phyloP scores from a whole-genome alignment of 305 asterid species.

The Rubia peregrina region DNA sequence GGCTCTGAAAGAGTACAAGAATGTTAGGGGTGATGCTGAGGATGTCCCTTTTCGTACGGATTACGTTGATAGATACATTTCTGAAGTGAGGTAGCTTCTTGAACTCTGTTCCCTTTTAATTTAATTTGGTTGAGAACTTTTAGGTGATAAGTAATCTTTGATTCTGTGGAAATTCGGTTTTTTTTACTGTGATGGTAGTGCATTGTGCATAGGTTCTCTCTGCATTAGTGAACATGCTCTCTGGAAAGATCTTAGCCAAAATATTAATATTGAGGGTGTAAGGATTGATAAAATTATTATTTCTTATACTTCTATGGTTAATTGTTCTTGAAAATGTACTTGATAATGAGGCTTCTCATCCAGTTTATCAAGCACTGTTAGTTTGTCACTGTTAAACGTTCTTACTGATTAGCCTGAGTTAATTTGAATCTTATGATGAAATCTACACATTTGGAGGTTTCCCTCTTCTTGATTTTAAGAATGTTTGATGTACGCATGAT shows the following conservation, averaged over 20 bases:
- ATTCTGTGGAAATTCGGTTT: neutral
- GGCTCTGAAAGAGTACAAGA: slow-evolving; percentile 31
- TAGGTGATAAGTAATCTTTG: no score
- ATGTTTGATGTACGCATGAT: neutral
- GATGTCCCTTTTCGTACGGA: slow-evolving; percentile 37
- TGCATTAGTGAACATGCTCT: neutral
- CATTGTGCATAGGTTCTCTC: no score
- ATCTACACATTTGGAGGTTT: neutral
- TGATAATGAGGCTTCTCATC: neutral
- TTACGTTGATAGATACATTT: slow-evolving; percentile 35
- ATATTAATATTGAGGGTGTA: neutral
- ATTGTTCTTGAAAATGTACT: neutral
- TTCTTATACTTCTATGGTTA: neutral
- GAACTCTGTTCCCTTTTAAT: no score
- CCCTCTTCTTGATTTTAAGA: neutral
- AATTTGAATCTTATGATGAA: neutral
- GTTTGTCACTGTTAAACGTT: neutral
- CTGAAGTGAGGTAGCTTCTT: slow-evolving; percentile 30
- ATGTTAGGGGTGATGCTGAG: slow-evolving; percentile 38
- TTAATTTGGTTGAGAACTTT: neutral
- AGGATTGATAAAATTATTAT: neutral
- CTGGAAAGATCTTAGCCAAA: neutral
- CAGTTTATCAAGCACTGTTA: no score
- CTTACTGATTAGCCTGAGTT: neutral
- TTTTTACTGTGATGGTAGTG: neutral